A percentile compares a stretch with the other conserved stretches of the same genome.
phyloP scores from a whole-genome alignment of 257 asterid species.

The Pogostemon cablin region DNA sequence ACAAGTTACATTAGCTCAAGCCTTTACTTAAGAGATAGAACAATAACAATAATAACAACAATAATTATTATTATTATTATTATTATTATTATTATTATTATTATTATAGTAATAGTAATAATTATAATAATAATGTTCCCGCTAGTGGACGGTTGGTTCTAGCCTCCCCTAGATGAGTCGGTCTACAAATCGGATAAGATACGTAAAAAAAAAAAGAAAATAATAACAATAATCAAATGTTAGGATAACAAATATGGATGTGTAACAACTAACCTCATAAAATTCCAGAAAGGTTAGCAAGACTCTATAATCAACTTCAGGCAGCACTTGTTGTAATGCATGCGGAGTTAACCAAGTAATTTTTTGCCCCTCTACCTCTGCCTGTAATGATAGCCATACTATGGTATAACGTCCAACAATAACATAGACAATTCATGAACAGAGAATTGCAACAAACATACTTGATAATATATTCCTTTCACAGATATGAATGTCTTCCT shows the following conservation, averaged over 20 bases:
- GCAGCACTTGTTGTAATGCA: constrained; percentile 93
- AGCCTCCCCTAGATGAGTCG: no score
- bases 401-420: constrained; percentile 21
- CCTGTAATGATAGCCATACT: constrained; percentile 45
- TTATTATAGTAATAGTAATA: no score
- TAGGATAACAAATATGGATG: background rate
- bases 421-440: constrained; percentile 17
- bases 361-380: constrained; percentile 91
- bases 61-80: no score
- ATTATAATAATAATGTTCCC: no score
- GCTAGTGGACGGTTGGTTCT: no score
- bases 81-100: no score
- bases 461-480: constrained; percentile 96
- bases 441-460: constrained; percentile 34
- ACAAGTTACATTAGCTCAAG: background rate
- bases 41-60: no score
- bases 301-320: constrained; percentile 89
- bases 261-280: constrained; percentile 65
- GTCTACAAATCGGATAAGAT: background rate
- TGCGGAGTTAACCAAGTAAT: constrained; percentile 99
- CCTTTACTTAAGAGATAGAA: background rate
- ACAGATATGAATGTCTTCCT: constrained; percentile 92
- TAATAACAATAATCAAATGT: background rate
- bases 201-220: background rate
- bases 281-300: constrained; percentile 90